Conservation (phyloP, 179 eudicot genomes). For the Silene vulgaris region DNA sequence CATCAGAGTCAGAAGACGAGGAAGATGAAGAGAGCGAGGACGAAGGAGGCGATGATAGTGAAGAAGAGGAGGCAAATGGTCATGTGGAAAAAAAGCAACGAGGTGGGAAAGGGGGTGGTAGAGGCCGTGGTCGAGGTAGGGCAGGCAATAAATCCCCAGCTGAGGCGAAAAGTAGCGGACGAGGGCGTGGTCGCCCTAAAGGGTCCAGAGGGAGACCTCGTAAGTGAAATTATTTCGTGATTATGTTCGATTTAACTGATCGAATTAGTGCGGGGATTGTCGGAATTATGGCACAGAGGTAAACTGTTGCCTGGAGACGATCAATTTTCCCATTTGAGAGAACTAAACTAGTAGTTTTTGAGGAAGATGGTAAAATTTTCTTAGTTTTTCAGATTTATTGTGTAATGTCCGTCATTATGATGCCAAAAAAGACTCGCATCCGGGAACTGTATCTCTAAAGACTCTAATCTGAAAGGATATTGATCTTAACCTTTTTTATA, state of each 20-base stretch:
- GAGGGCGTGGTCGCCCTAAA: conserved; percentile 49
- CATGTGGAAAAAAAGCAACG: conserved; percentile 36
- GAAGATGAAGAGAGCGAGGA: conserved; percentile 30
- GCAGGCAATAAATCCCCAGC: conserved; percentile 25
- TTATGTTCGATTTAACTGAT: conserved; percentile 12
- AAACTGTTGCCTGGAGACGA: neutral
- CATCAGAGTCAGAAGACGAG: conserved; percentile 52
- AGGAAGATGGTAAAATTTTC: conserved; percentile 3
- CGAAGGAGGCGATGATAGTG: conserved; percentile 24
- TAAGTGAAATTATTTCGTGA: conserved; percentile 27
- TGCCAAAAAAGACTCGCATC: neutral
- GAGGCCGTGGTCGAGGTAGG: conserved; percentile 53
- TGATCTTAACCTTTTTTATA: neutral
- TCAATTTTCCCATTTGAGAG: conserved; percentile 11
- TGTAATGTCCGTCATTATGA: conserved; percentile 14
- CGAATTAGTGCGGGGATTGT: conserved; percentile 27
- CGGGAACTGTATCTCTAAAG: neutral
- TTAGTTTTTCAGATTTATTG: conserved; percentile 14
- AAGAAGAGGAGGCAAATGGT: conserved; percentile 55
- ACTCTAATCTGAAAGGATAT: neutral
- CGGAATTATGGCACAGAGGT: conserved; percentile 26
- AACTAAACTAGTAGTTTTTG: neutral
- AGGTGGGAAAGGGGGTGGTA: conserved; percentile 53
- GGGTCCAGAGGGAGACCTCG: conserved; percentile 67
- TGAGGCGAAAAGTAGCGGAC: conserved; percentile 46